These are phyloP conservation scores for Thoreauomyces humboldtii DNA, from an alignment of 192 early-diverging fungal genomes.

Conservation along the genomic window DNA sequence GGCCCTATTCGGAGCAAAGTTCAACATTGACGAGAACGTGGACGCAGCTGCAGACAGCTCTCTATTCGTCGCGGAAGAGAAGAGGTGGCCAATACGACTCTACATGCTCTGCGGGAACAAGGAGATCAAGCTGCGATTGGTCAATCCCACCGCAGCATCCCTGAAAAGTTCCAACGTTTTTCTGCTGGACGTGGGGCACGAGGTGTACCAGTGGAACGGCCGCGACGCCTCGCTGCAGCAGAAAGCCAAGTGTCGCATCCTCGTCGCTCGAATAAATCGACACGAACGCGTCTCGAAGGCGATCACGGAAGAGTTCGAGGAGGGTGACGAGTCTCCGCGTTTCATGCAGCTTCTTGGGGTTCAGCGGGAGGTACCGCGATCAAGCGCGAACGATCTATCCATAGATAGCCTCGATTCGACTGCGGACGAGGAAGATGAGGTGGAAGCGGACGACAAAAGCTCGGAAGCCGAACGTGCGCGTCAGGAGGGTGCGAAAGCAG, in stretches of 20 bases:
- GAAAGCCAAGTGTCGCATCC: conserved; percentile 43
- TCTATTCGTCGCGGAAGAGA: conserved; percentile 40
- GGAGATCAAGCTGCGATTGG: conserved; percentile 32
- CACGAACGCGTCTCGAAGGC: conserved; percentile 39
- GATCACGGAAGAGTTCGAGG: conserved; percentile 35
- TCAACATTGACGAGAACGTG: conserved; percentile 26
- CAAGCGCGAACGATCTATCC: no score
- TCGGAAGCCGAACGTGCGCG: not conserved
- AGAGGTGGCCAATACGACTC: conserved; percentile 31
- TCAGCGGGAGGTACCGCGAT: not conserved
- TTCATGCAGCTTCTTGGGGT: conserved; percentile 37
- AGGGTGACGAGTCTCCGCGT: conserved; percentile 21
- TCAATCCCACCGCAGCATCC: conserved; percentile 18
- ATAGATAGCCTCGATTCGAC: not conserved
- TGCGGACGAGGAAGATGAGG: not conserved
- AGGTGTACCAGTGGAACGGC: conserved; percentile 54
- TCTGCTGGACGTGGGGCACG: conserved; percentile 42
- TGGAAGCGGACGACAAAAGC: not conserved
- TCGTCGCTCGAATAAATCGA: conserved; percentile 34
- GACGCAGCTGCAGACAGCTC: conserved; percentile 37
- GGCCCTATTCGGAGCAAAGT: conserved; percentile 17
- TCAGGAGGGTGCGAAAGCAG: conserved; percentile 8
- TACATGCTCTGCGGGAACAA: conserved; percentile 36
- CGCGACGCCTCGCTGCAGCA: conserved; percentile 10
- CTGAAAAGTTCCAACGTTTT: conserved; percentile 34